A percentile compares a stretch with the other conserved stretches of the same genome.
Evolutionary conservation across 805 yeast genomes (phyloP).

Genomic region (Blastobotrys muscicola): DNA sequence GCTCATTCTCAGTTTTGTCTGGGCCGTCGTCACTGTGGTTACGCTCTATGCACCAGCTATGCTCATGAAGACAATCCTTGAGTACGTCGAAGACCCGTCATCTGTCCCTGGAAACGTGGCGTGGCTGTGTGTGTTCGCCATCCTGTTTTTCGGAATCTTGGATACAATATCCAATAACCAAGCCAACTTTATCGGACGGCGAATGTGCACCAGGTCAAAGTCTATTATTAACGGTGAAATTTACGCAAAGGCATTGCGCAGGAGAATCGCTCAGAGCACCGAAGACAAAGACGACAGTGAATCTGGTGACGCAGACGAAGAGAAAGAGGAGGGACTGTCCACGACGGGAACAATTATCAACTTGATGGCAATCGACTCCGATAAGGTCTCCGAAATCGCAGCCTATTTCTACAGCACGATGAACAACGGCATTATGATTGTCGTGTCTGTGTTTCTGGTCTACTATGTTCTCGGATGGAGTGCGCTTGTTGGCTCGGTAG

Average conservation of each 20-base stretch:
- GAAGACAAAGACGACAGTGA: not conserved
- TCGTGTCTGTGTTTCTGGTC: conserved; percentile 54
- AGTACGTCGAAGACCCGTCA: conserved; percentile 69
- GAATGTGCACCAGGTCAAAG: not conserved
- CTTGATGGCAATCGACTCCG: conserved; percentile 87
- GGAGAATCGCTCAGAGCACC: not conserved
- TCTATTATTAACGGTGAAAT: not conserved
- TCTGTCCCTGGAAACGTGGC: conserved; percentile 59
- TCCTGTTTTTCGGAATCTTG: conserved; percentile 53
- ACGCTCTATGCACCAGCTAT: conserved; percentile 71
- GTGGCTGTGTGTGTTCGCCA: conserved; percentile 74
- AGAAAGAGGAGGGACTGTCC: conserved; percentile 9
- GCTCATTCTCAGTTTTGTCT: conserved; percentile 55
- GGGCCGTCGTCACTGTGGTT: conserved; percentile 62
- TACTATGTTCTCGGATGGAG: conserved; percentile 73
- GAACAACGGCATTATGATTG: conserved; percentile 48
- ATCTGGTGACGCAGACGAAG: conserved; percentile 4
- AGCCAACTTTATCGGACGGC: not conserved
- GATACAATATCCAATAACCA: not conserved
- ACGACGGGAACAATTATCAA: conserved; percentile 89
- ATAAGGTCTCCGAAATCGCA: conserved; percentile 81
- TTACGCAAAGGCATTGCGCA: not conserved
- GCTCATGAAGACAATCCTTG: conserved; percentile 66
- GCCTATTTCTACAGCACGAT: conserved; percentile 28
- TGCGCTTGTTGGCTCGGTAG: conserved; percentile 67